Evolutionary conservation across 1,284 basidiomycete species (phyloP), one percentile per base, ranked within the genome.

Genomic region (Sphagnurus paluster): DNA sequence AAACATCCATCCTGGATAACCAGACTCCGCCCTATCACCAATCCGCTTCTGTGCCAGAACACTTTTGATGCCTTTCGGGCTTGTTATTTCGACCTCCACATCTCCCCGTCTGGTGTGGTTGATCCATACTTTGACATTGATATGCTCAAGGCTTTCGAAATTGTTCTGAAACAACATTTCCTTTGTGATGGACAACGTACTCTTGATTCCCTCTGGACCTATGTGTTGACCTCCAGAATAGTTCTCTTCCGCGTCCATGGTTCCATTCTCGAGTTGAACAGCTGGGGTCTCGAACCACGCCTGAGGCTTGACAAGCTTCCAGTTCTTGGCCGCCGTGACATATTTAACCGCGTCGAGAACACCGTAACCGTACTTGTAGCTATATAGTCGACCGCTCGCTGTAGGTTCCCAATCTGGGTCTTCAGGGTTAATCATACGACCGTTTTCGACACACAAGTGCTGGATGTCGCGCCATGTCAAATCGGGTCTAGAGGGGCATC

Each of bases 301-400:
- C 69, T 99, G 97, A 1, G 96, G 94, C 62, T 96, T 98, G 59
- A 98, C 94, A 8, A 89, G 77, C 46, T 86, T 67, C 93, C 95
- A 98, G 2, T 73, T 67, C 60, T 86, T 78, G 2, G 94, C 92
- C 1, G 87, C 86, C 51, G 82, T 87, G 53, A 99, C 85, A 57
- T 91, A 93, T 34, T 69, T 75, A 43, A 85, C 90, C 0, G 88
- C 96, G 63, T 98, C 89, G 50, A 99, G 75, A 34, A 82, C 82
- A 17, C 97, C 97, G 61, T 88, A 99, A 1, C 97, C 97, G 58
- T 96, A 99, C 67, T 98, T 98, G 77, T 99, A 98, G 63, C 93
- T 96, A 71, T 89, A 99, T 35, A 72, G 77, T 34, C 87, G 77
- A 5, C 93, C 93, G 1, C 75, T 72, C 3, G 89, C 82, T 1